These are phyloP conservation scores for Rhizopogon roseolus DNA, from an alignment of 768 basidiomycete genomes.

Conservation along the genomic window DNA sequence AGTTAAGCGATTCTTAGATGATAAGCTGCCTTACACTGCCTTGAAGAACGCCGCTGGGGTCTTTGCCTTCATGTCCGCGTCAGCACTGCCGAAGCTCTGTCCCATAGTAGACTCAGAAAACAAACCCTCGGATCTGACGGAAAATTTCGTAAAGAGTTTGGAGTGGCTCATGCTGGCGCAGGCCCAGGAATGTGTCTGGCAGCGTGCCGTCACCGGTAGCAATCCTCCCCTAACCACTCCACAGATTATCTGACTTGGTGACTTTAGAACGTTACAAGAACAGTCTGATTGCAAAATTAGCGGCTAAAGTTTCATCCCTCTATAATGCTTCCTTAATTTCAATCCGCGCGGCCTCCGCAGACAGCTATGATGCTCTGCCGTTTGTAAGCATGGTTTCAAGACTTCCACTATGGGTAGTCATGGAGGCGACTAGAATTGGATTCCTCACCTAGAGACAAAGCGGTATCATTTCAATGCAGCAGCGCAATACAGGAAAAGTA, in stretches of 20 bases:
- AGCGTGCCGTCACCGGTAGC: slow-evolving; percentile 79
- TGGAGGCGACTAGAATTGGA: slow-evolving; percentile 50
- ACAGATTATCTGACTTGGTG: background rate
- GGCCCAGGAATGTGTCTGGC: slow-evolving; percentile 97
- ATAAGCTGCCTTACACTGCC: background rate
- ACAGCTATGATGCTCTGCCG: slow-evolving; percentile 46
- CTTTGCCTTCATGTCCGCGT: slow-evolving; percentile 53
- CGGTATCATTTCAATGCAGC: slow-evolving; percentile 83
- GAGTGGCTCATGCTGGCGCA: slow-evolving; percentile 85
- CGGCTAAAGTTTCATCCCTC: slow-evolving; percentile 65
- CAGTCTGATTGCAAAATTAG: slow-evolving; percentile 76
- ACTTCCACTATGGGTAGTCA: slow-evolving; percentile 6
- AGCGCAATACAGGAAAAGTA: slow-evolving; percentile 81
- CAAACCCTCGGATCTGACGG: slow-evolving; percentile 62
- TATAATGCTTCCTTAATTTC: slow-evolving; percentile 49
- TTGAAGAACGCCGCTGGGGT: slow-evolving; percentile 66
- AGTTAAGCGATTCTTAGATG: slow-evolving; percentile 1
- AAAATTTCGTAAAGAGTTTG: slow-evolving; percentile 54
- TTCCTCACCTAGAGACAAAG: slow-evolving; percentile 80
- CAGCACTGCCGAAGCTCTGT: slow-evolving; percentile 48
- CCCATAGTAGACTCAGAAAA: slow-evolving; percentile 47
- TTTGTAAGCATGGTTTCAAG: slow-evolving; percentile 35
- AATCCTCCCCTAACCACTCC: background rate
- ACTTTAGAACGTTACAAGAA: slow-evolving; percentile 67
- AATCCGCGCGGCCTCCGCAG: slow-evolving; percentile 39